Conservation (phyloP, 805 yeast species). For the Nakazawaea laoshanensis region DNA sequence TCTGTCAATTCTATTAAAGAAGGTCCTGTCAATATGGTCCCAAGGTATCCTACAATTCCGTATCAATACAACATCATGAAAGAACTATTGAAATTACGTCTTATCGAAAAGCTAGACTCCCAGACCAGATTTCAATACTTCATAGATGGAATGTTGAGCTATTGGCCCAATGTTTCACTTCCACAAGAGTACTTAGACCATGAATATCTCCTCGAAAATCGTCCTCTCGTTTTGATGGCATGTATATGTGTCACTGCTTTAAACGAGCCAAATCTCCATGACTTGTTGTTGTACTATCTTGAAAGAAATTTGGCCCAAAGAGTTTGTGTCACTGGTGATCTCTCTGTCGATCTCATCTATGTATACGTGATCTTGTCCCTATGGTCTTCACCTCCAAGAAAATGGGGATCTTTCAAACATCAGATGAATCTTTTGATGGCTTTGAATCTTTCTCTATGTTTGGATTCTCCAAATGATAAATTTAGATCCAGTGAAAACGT, state of each 20-base stretch:
- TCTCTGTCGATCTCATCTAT: conserved; percentile 31
- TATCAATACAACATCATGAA: conserved; percentile 26
- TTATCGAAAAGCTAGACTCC: conserved; percentile 27
- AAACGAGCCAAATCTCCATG: conserved; percentile 34
- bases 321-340: conserved; percentile 34
- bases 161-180: conserved; percentile 40
- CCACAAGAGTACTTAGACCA: conserved; percentile 25
- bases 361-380: conserved; percentile 35
- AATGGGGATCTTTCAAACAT: conserved; percentile 44
- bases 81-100: conserved; percentile 27
- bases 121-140: conserved; percentile 26
- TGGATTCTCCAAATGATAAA: conserved; percentile 35
- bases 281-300: conserved; percentile 32
- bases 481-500: conserved; percentile 18
- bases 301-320: conserved; percentile 35
- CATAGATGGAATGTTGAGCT: conserved; percentile 28
- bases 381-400: conserved; percentile 47
- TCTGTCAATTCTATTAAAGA: conserved; percentile 27
- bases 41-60: conserved; percentile 27
- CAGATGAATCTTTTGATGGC: conserved; percentile 40
- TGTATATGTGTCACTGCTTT: conserved; percentile 39
- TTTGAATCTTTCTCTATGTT: conserved; percentile 34
- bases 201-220: conserved; percentile 29
- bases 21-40: conserved; percentile 21
- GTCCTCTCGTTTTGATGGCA: conserved; percentile 34